These are phyloP conservation scores for Exserohilum turcica DNA, from an alignment of 2,329 filamentous ascomycete genomes.

Conservation along the genomic window DNA sequence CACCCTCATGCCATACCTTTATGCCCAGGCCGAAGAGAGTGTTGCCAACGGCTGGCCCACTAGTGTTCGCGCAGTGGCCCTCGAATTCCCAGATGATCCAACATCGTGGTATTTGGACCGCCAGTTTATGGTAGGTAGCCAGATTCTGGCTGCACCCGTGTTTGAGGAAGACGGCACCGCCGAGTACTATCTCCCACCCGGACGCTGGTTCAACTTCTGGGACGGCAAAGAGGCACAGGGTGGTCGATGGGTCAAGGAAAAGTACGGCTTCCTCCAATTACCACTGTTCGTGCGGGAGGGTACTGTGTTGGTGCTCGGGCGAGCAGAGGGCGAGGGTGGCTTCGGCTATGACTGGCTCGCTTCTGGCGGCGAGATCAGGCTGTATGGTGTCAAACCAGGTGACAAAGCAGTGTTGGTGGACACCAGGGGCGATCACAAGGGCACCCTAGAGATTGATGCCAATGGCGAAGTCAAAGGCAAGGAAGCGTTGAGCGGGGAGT, in stretches of 20 bases:
- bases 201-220: constrained; percentile 58
- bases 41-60: constrained; percentile 63
- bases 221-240: constrained; percentile 49
- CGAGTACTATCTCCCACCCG: constrained; percentile 68
- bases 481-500: constrained; percentile 41
- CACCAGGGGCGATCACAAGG: constrained; percentile 37
- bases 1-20: constrained; percentile 63
- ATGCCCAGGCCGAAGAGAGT: constrained; percentile 58
- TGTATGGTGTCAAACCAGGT: constrained; percentile 46
- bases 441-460: constrained; percentile 34
- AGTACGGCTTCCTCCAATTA: constrained; percentile 47
- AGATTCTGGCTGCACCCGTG: constrained; percentile 67
- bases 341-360: constrained; percentile 51
- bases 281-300: constrained; percentile 52
- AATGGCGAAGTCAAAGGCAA: constrained; percentile 38
- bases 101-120: constrained; percentile 70
- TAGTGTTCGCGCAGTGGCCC: constrained; percentile 65
- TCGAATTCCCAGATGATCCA: constrained; percentile 74
- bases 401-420: constrained; percentile 46
- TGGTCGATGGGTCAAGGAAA: constrained; percentile 52
- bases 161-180: constrained; percentile 67
- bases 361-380: constrained; percentile 45
- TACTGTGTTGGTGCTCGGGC: constrained; percentile 49
- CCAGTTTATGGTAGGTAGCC: constrained; percentile 74
- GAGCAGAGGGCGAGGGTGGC: constrained; percentile 44